Evolutionary conservation across 169 alveolate genomes (phyloP), one percentile per base, ranked within the genome.

Genomic region (Plasmodium yoelii): DNA sequence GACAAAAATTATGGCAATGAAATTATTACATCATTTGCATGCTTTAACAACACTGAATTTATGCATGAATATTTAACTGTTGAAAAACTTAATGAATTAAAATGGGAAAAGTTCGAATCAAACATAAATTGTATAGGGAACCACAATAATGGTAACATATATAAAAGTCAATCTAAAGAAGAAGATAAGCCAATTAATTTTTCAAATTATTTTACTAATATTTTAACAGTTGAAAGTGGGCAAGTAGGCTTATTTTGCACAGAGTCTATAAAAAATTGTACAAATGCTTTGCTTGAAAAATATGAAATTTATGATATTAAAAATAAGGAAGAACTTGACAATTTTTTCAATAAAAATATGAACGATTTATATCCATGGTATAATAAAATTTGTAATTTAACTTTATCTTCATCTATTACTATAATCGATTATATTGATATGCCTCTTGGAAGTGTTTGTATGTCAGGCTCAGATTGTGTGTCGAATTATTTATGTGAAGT

Each of bases 181-280:
- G 68, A 24, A 24, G 42, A 34, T 34, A 34, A 34, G 0, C 18
- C 53, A 0, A 15, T 69, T 24, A 34, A 49, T 28, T 51, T 86
- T 15, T 22, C 39, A 60, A 86, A 86, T 69, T 86, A 86, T 57
- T 86, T 86, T 22, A 70, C 91, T 12, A 86, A 86, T 24, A 44
- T 86, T 51, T 47, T 86, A 68, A 86, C 91, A 26, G 46, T 71
- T 1, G 91, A 86, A 53, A 77, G 95, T 69, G 95, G 95, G 3
- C 90, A 88, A 46, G 92, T 84, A n/a, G 95, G 95, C 0, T 28
- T 92, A 34, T 75, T 92, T 67, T 92, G 95, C 64, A 60, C 88
- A 46, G 95, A 92, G 15, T 87, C 93, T 28, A 71, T 92, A 28
- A 84, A 90, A 57, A n/a, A 53, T 3, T 55, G 91, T 51, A 51